phyloP scores from a whole-genome alignment of 2,329 filamentous ascomycete species.

The Colletotrichum lupini region DNA sequence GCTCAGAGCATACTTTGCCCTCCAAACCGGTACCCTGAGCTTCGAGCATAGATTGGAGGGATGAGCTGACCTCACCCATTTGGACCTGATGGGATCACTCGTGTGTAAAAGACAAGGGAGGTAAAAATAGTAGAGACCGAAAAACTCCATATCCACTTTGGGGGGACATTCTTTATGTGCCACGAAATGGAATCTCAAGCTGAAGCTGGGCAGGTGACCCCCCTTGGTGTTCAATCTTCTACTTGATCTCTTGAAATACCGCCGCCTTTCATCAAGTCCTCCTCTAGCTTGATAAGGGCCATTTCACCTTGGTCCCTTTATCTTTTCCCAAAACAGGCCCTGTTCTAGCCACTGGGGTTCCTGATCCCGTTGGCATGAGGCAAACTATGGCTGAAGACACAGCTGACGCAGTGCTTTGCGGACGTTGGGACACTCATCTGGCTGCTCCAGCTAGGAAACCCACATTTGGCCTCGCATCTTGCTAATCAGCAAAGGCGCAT shows the following conservation, averaged over 20 bases:
- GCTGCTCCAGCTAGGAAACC: too few relatives aligned
- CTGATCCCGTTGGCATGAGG: too few relatives aligned
- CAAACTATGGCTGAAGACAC: too few relatives aligned
- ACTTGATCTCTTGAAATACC: neutral
- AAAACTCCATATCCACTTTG: too few relatives aligned
- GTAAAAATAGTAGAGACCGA: neutral
- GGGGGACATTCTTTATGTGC: neutral
- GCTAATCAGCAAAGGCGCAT: too few relatives aligned
- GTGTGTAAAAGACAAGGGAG: neutral
- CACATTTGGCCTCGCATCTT: too few relatives aligned
- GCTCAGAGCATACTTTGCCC: neutral
- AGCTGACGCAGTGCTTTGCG: too few relatives aligned
- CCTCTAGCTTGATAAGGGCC: too few relatives aligned
- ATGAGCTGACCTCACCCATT: neutral
- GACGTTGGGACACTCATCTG: too few relatives aligned
- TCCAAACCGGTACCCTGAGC: neutral
- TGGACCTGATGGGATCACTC: neutral
- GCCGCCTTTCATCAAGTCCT: too few relatives aligned
- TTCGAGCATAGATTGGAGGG: neutral
- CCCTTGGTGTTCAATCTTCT: neutral
- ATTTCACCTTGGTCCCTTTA: accelerated
- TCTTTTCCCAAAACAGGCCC: too few relatives aligned
- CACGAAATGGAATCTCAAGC: neutral
- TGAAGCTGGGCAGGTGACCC: neutral
- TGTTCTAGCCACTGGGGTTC: too few relatives aligned